A percentile compares a stretch with the other conserved stretches of the same genome.
Evolutionary conservation across 164 flowering plant genomes (phyloP).

Genomic region (Hamamelis virginiana): DNA sequence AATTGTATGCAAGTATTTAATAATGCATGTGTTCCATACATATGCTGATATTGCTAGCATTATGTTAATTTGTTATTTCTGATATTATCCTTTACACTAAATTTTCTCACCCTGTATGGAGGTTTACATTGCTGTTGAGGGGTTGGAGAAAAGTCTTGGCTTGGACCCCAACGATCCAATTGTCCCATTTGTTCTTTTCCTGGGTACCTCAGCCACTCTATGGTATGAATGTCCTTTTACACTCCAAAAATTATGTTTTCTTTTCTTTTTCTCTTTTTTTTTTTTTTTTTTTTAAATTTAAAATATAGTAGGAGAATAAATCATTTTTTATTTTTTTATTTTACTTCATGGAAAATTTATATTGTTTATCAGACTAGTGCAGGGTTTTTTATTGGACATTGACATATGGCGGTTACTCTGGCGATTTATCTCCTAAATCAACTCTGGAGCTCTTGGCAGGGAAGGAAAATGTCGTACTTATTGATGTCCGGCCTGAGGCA

Average conservation of each 20-base stretch:
- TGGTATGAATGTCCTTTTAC: slow-evolving; percentile 57
- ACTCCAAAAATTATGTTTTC: not conserved
- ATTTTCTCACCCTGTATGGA: slow-evolving; percentile 23
- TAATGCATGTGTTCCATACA: no score
- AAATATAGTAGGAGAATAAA: not conserved
- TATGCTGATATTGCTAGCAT: not conserved
- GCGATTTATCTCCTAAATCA: slow-evolving; percentile 73
- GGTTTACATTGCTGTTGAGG: slow-evolving; percentile 62
- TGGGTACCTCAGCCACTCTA: slow-evolving; percentile 64
- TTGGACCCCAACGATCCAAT: slow-evolving; percentile 84
- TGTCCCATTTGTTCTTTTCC: slow-evolving; percentile 56
- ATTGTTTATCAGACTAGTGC: slow-evolving; percentile 60
- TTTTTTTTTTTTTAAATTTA: not conserved
- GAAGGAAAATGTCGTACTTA: slow-evolving; percentile 57
- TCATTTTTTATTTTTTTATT: slow-evolving; percentile 11
- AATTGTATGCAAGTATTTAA: no score
- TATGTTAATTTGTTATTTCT: not conserved
- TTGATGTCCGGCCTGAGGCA: slow-evolving; percentile 98
- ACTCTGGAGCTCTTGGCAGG: slow-evolving; percentile 63
- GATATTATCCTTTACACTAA: slow-evolving; percentile 1
- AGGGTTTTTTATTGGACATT: slow-evolving; percentile 72
- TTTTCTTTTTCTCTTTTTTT: not conserved
- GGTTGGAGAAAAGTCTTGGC: slow-evolving; percentile 66
- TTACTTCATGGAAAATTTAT: slow-evolving; percentile 27
- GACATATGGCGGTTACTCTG: slow-evolving; percentile 84